Evolutionary conservation across 805 yeast genomes (phyloP), one percentile per base, ranked within the genome.

Genomic region (Kodamaea restingae): DNA sequence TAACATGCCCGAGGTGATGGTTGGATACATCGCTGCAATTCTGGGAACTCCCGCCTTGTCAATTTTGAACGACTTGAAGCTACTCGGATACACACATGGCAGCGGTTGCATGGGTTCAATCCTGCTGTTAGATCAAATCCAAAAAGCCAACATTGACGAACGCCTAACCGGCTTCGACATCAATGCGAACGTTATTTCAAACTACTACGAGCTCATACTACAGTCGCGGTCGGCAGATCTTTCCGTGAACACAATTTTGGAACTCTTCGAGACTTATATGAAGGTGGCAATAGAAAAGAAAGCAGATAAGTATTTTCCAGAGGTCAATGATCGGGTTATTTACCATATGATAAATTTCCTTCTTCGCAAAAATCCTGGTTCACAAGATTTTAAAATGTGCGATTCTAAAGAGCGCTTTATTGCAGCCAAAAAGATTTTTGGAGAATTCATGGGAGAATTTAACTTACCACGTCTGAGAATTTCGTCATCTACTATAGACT

Each of bases 21-120:
- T 63, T 4, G 73, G 71, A 2, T 68, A 68, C 47, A 55, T 58
- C 22, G 55, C 59, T 0, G 50, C 67, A 1, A 42, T 64, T 14
- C 65, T 58, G 40, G 42, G 42, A 10, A 47, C 47, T 2, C 36
- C 46, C 2, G 54, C 55, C 0, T 46, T 57, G 9, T 37, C 48
- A 3, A 37, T 58, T 1, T 47, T 67, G 10, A 54, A 60, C 29
- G 55, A 59, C 3, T 43, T 65, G 20, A 44, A 52, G 20, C 22
- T 67, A 15, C 43, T 65, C 17, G 55, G 56, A 2, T 28, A 56
- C 3, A 42, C 56, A 2, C 52, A 59, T 40, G 61, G 60, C 0
- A 45, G 40, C 10, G 57, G 51, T 3, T 31, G 44, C 4, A 38
- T 51, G 6, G 52, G 51, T 2, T 24, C 27, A 8, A 25, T 50